These are phyloP conservation scores for Debaryomycetaceae sp. DNA, from an alignment of 1,139 yeast genomes.

Conservation along the genomic window DNA sequence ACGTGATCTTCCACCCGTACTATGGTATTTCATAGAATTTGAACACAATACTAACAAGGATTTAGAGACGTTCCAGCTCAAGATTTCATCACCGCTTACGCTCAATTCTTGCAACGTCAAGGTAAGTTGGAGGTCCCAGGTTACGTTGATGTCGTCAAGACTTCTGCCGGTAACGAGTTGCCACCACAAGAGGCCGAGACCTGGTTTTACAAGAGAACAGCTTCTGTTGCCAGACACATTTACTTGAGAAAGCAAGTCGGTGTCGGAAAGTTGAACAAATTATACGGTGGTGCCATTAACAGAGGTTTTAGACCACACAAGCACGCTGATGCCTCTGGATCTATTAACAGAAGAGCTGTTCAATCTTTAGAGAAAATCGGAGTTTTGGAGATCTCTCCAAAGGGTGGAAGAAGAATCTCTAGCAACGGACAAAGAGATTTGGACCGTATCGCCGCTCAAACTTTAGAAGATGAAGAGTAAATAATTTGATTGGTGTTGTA, in stretches of 20 bases:
- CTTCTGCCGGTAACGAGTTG: conserved; percentile 97
- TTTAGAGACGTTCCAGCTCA: conserved; percentile 99
- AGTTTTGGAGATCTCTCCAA: conserved; percentile 92
- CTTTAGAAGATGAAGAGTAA: conserved; percentile 86
- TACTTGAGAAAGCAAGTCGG: conserved; percentile 99
- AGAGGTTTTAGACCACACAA: conserved; percentile 99
- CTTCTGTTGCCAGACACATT: conserved; percentile 99
- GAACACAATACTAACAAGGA: conserved; percentile 31
- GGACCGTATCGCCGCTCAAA: conserved; percentile 99
- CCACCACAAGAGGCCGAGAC: conserved; percentile 99
- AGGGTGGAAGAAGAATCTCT: conserved; percentile 99
- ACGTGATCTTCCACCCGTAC: too few species aligned
- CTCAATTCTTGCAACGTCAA: conserved; percentile 99
- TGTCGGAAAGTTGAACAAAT: conserved; percentile 98
- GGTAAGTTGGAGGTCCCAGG: conserved; percentile 99
- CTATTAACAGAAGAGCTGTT: conserved; percentile 97
- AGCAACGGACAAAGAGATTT: conserved; percentile 99
- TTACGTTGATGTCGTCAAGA: conserved; percentile 99
- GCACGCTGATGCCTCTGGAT: conserved; percentile 99
- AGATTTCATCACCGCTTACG: conserved; percentile 99
- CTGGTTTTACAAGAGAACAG: conserved; percentile 99
- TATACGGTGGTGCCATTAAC: conserved; percentile 99
- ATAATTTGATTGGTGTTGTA: conserved; percentile 14
- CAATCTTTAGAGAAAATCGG: conserved; percentile 99
- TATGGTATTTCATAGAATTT: too few species aligned